These are phyloP conservation scores for Hymenoscyphus fructigenus DNA, from an alignment of 2,329 filamentous ascomycete genomes.

Conservation along the genomic window DNA sequence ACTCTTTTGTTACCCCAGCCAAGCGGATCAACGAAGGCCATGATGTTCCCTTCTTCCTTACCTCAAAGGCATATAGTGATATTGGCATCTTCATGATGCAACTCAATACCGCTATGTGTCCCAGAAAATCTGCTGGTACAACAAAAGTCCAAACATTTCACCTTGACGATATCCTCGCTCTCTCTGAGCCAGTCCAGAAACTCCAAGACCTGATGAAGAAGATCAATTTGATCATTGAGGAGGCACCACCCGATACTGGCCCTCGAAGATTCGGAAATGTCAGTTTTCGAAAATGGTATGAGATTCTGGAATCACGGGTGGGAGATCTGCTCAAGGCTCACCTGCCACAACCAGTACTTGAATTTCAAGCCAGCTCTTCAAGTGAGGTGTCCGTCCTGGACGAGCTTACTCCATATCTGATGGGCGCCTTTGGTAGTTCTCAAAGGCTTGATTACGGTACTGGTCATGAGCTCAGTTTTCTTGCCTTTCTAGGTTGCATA, in stretches of 20 bases:
- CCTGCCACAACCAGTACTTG: slow-evolving; percentile 49
- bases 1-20: slow-evolving; percentile 63
- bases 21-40: slow-evolving; percentile 84
- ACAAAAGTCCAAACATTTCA: slow-evolving; percentile 52
- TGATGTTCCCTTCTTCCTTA: slow-evolving; percentile 79
- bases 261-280: slow-evolving; percentile 90
- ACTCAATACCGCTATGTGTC: slow-evolving; percentile 84
- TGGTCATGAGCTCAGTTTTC: slow-evolving; percentile 90
- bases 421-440: slow-evolving; percentile 83
- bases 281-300: slow-evolving; percentile 83
- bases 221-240: slow-evolving; percentile 66
- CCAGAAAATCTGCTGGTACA: slow-evolving; percentile 51
- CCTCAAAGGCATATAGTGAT: slow-evolving; percentile 79
- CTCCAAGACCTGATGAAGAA: slow-evolving; percentile 66
- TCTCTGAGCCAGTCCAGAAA: slow-evolving; percentile 51
- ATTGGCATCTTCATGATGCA: slow-evolving; percentile 86
- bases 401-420: slow-evolving; percentile 76
- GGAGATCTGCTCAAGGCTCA: slow-evolving; percentile 55
- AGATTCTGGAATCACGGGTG: slow-evolving; percentile 61
- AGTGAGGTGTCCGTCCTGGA: slow-evolving; percentile 49
- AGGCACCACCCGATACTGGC: slow-evolving; percentile 80
- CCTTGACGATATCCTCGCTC: slow-evolving; percentile 42
- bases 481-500: slow-evolving; percentile 84
- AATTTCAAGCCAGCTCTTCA: slow-evolving; percentile 21
- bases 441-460: slow-evolving; percentile 94